Evolutionary conservation across 2,329 filamentous ascomycete species (phyloP), one percentile per base, ranked within the genome.

Genomic region (Colletotrichum karsti): DNA sequence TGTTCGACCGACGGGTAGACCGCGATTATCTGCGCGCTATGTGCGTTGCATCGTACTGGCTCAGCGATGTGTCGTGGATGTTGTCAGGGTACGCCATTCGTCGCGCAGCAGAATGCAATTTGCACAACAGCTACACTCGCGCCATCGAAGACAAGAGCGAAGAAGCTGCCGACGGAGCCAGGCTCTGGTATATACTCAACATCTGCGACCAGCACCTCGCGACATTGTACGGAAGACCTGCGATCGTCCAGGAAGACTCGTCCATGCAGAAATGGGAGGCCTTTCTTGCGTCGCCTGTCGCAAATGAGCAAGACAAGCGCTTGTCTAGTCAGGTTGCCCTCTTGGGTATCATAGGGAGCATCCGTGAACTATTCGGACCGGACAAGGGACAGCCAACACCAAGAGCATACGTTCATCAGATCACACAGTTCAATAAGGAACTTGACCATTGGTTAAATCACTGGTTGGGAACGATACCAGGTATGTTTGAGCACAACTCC

Each of bases 191-290:
- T 72, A 76, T 88, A 33, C 78, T 88, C 1, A 90, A 89, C 67
- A 86, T 90, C 7, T 90, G 87, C 69, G 88, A 90, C 64, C 87
- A 89, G 66, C 88, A 90, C 70, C 83, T 90, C 2, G 88, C 87
- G 18, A 90, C 89, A 22, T 78, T 89, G 0, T 90, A 91, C 60
- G 87, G 87, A 2, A 81, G 89, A 3, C 86, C 87, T 1, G 85
- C 87, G 0, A 84, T 89, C 8, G 85, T 90, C 0, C 85, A 86
- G 28, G 88, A 90, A 57, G 87, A 90, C 60, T 77, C 81, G 13
- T 84, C 86, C 0, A 87, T 90, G 41, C 84, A 87, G 55, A 87
- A 87, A 5, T 87, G 87, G 78, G 86, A 90, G 57, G 79, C 81
- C 1, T 87, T 90, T 48, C 76, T 89, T n/a, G 80, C 84, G 37